Percentiles rank a stretch among this genome's conserved stretches.
phyloP scores from a whole-genome alignment of 2,329 filamentous ascomycete species.

The Xylariaceae sp. region DNA sequence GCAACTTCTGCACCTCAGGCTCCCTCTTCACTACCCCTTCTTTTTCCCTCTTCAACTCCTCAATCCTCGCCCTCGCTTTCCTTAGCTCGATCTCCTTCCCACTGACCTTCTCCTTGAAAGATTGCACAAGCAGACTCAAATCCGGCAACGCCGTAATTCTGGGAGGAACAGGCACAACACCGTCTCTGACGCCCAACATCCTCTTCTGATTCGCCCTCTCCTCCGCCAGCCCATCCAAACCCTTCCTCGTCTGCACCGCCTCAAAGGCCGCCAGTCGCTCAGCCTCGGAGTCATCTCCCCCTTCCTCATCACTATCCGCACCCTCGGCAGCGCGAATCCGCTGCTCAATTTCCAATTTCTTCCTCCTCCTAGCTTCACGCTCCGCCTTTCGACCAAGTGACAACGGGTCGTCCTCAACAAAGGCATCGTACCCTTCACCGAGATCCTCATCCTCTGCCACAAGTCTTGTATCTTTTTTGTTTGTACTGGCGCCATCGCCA shows the following conservation, averaged over 20 bases:
- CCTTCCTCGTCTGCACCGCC: conserved; percentile 78
- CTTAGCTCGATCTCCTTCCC: conserved; percentile 58
- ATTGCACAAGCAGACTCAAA: conserved; percentile 65
- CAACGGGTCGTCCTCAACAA: conserved; percentile 79
- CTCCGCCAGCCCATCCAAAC: conserved; percentile 69
- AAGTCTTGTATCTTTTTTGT: conserved; percentile 64
- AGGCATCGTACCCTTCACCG: conserved; percentile 90
- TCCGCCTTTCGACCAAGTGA: conserved; percentile 77
- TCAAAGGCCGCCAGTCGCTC: conserved; percentile 81
- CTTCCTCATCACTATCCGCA: conserved; percentile 41
- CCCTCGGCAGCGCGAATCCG: conserved; percentile 79
- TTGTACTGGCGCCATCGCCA: conserved; percentile 32
- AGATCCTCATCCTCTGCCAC: conserved; percentile 87
- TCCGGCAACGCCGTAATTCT: conserved; percentile 77
- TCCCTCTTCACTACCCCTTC: conserved; percentile 65
- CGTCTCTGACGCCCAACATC: conserved; percentile 32
- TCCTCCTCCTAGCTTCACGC: conserved; percentile 62
- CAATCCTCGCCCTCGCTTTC: conserved; percentile 52
- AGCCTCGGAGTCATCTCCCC: conserved; percentile 67
- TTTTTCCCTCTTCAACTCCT: conserved; percentile 60
- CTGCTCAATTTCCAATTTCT: conserved; percentile 76
- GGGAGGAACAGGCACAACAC: conserved; percentile 59
- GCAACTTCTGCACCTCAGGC: conserved; percentile 72
- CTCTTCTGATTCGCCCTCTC: conserved; percentile 42
- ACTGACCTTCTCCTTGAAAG: conserved; percentile 58